Conservation (phyloP, 345 rosid genomes). For the Gynandropsis gynandra region DNA sequence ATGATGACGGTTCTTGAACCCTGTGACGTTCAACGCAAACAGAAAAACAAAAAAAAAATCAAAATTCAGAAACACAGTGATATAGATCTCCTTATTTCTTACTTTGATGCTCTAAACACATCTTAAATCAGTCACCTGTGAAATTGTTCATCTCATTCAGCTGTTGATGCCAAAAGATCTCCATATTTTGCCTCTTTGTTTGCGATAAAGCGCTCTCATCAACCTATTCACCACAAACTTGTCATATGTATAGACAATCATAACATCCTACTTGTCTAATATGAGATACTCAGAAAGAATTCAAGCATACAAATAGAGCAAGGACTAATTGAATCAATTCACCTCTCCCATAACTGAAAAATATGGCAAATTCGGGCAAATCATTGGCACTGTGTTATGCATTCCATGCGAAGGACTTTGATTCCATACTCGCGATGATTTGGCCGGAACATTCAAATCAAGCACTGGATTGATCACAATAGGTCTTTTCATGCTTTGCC, state of each 20-base stretch:
- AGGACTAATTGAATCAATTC: neutral
- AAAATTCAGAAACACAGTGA: neutral
- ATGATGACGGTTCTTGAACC: conserved; percentile 14
- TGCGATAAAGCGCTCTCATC: neutral
- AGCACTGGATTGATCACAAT: too few relatives aligned
- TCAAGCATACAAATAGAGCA: neutral
- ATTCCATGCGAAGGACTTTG: too few relatives aligned
- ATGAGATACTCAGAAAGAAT: neutral
- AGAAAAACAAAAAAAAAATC: neutral
- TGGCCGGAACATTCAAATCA: too few relatives aligned
- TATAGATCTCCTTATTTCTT: neutral
- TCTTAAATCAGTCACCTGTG: conserved; percentile 17
- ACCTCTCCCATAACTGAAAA: neutral
- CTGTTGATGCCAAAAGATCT: conserved; percentile 26
- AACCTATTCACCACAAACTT: neutral
- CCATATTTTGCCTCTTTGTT: conserved; percentile 5
- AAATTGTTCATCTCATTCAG: conserved; percentile 15
- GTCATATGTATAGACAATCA: neutral
- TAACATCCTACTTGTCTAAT: neutral
- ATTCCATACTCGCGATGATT: too few relatives aligned
- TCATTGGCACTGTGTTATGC: neutral
- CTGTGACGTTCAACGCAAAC: too few relatives aligned
- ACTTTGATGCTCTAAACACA: neutral
- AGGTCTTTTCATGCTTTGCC: too few relatives aligned
- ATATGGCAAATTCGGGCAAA: neutral